Evolutionary conservation across 768 basidiomycete genomes (phyloP), one percentile per base, ranked within the genome.

Genomic region (Termitomyces sp.): DNA sequence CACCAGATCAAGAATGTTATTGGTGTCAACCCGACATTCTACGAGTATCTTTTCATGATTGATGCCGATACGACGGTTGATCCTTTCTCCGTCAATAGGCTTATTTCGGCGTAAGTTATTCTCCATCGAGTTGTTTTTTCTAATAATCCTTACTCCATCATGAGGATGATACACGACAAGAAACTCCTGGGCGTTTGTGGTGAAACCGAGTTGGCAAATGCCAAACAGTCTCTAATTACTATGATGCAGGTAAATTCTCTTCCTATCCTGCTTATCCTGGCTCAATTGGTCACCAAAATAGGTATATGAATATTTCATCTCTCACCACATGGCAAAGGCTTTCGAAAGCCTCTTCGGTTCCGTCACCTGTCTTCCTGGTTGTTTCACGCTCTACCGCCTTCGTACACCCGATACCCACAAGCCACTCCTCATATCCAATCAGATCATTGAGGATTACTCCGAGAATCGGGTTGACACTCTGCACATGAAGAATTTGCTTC

Each of bases 1-100:
- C 97, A 98, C 69, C 97, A 99, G 72, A 94, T 98, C 80, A 94
- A 98, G 82, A 99, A 99, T 66, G 94, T 98, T 53, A 98, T 99
- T 64, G 97, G 97, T 71, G 94, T 99, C 66, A 97, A 99, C 72
- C 97, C 96, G 2, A 88, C 93, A 0, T 98, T 98, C 75, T 99
- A 98, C 72, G 97, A 98, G 72, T 98, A 95, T 65, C 62, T 94
- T 59, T 89, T 96, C 75, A 94, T 85, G 68, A 84, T 97, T 41
- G 94, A 97, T 72, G 94, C 94, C 60, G 94, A 97, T 79, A 99
- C 97, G 1, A 91, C 89, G 9, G 94, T 96, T 37, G 86, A 94
- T 52, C 88, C 91, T 23, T 74, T 87, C 61, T 92, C 94, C 2
- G 76, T 95, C 44, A 98, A 96, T 66, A 85, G 92, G 19, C 78